Base-by-base conservation (phyloP, 1,139 yeast species). In the Martiniozyma asiatica region DNA sequence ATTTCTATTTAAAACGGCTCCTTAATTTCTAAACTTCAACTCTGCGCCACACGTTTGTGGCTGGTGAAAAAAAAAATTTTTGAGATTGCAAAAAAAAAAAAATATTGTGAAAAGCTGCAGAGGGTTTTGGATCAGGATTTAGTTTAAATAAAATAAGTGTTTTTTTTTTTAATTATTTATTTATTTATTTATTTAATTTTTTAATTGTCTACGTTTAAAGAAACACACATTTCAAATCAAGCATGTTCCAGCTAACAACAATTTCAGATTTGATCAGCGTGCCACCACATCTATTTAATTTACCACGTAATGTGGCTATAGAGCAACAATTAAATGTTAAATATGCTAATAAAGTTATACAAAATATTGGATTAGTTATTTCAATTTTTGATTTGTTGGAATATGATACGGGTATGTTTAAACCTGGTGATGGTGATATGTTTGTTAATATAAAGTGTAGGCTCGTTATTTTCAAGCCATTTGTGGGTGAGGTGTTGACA, bases 341-440 rank as follows among this genome's bases (percentile, higher is more conserved):
- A 53, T 85, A 75, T 50, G 72, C 94, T 35, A 87, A 89, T 57
- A 79, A 77, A 47, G 72, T 89, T 35, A 68, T 89, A 30, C 77
- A 77, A 35, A 79, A 79, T 46, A 61, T 85, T 16, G 98, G 99
- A 1, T 65, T 92, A 7, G 87, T 84, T 28, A 60, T 92, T 17
- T 67, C 92, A 5, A 65, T 87, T 17, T 89, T 89, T 74, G 98
- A 92, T 50, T 53, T 92, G 5, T 58, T 76, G 35, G 69, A 69
- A 19, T 74, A 80, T 25, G 81, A 81, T 33, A 97, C 89, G 45
- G 98, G 97, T 3, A 63, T 82, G 38, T 63, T 89, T 40, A 78
- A 76, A 45, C 94, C 95, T 3, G 97, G 98, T n/a, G 97, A 89
- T 53, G 98, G 98, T 6, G 85, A 89, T 1, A 68, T 89, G 3